These are phyloP conservation scores for Flaveria trinervia DNA, from an alignment of 129 eudicot genomes.

Conservation along the genomic window DNA sequence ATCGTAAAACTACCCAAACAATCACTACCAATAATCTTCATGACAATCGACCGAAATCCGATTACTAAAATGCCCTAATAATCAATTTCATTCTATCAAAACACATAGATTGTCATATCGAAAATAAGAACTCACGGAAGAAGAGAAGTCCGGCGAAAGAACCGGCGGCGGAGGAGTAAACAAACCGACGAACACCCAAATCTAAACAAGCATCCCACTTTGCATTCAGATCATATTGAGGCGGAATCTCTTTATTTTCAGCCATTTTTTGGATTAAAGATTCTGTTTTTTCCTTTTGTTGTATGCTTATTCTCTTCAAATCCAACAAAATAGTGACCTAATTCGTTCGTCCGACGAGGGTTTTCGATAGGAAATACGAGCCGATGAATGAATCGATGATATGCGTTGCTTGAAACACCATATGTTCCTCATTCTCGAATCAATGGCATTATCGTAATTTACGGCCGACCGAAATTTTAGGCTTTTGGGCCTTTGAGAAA, in stretches of 20 bases:
- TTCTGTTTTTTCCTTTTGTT: slow-evolving; percentile 4
- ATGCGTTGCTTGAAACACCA: background rate
- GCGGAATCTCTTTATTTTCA: slow-evolving; percentile 51
- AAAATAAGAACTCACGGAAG: background rate
- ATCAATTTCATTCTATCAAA: background rate
- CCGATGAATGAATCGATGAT: slow-evolving; percentile 20
- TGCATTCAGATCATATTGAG: slow-evolving; percentile 63
- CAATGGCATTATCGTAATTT: slow-evolving; percentile 21
- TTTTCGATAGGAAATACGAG: slow-evolving; percentile 16
- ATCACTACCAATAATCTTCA: background rate
- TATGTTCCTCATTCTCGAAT: background rate
- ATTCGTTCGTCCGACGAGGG: slow-evolving; percentile 29
- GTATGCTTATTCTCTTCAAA: background rate
- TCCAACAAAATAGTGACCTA: background rate
- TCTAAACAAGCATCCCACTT: slow-evolving; percentile 70
- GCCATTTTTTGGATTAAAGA: slow-evolving; percentile 40
- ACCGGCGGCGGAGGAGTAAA: slow-evolving; percentile 3
- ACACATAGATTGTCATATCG: background rate
- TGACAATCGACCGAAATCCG: background rate
- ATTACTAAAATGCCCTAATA: background rate
- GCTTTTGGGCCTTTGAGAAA: background rate
- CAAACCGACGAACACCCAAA: slow-evolving; percentile 16
- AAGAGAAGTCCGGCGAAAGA: slow-evolving; percentile 1
- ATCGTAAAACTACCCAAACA: background rate
- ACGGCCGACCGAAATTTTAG: background rate